Base-by-base conservation (phyloP, 192 early-diverging fungal species). In the Spizellomyces punctatus region DNA sequence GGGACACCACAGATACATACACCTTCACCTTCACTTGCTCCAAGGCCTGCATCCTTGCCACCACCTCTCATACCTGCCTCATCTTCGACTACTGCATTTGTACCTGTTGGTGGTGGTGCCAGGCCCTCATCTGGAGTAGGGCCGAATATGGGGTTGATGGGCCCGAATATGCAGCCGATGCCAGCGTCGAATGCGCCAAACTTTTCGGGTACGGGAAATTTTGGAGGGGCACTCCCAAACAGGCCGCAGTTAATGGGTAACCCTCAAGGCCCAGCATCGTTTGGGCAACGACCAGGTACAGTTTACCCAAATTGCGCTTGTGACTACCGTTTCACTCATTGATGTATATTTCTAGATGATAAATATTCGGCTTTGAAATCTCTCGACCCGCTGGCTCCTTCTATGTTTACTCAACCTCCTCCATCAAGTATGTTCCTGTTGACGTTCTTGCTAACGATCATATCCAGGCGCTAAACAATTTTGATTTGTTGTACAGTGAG, bases 341-440 rank as follows among this genome's bases (percentile, higher is more conserved):
- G 10, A 8, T 52, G 27, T 22, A 27, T 10, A 21, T 57, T 10
- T 19, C n/a, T 8, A 19, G 41, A 55, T 57, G 57, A 78, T 65
- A 58, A 48, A 47, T 78, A 78, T 48, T 54, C 77, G 7, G 77
- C 68, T 2, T 78, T 78, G 58, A 78, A 78, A 45, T 63, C 58
- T 0, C 46, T 74, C 6, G 58, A 66, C 14, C 64, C 72, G n/a
- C 62, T 63, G 10, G 68, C 59, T 12, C 72, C 77, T 22, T 67
- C 69, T 2, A 19, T 74, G 0, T 78, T 78, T 69, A 71, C 43
- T 27, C 47, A 46, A 16, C 58, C 69, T 41, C 17, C 6, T 22
- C 58, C 42, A 46, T 46, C 45, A 36, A 62, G 9, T 16, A 41
- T 62, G 27, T 10, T 27, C 44, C 27, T 12, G 45, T 69, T 9